These are phyloP conservation scores for Rehmannia glutinosa DNA, from an alignment of 257 asterid species.

Conservation along the genomic window DNA sequence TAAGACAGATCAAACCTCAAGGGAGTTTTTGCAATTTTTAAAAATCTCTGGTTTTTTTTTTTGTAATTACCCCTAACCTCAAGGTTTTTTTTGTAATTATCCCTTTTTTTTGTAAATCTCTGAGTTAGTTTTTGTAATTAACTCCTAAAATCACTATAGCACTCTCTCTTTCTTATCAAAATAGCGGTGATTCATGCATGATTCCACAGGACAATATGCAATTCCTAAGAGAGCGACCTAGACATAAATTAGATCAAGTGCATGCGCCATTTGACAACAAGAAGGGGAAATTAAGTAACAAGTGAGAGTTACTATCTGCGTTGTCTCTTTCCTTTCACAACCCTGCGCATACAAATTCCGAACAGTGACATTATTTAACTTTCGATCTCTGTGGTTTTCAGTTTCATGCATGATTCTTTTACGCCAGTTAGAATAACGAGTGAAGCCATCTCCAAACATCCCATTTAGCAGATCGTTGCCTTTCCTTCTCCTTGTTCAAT, in stretches of 20 bases:
- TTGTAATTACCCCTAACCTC: background rate
- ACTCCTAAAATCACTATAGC: background rate
- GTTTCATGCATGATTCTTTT: slow-evolving; percentile 33
- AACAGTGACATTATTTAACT: background rate
- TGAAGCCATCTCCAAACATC: slow-evolving; percentile 24
- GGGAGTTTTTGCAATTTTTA: no score
- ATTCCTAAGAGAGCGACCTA: slow-evolving; percentile 26
- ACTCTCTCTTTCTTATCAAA: background rate
- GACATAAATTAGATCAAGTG: slow-evolving; percentile 27
- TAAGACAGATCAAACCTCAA: no score
- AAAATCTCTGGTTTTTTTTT: no score
- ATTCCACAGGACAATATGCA: slow-evolving; percentile 38
- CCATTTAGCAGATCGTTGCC: slow-evolving; percentile 16
- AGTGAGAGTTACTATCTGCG: slow-evolving; percentile 32
- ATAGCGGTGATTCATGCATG: background rate
- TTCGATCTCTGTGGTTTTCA: slow-evolving; percentile 15
- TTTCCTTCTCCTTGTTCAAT: slow-evolving; percentile 29
- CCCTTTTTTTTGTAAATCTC: background rate
- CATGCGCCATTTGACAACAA: slow-evolving; percentile 26
- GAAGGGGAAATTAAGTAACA: slow-evolving; percentile 27
- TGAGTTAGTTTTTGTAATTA: background rate
- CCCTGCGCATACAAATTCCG: background rate
- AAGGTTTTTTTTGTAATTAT: no score
- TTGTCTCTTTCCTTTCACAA: background rate
- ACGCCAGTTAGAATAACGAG: slow-evolving; percentile 33